Evolutionary conservation across 495 filamentous ascomycete genomes (phyloP).

Genomic region (Aspergillus ostianus): DNA sequence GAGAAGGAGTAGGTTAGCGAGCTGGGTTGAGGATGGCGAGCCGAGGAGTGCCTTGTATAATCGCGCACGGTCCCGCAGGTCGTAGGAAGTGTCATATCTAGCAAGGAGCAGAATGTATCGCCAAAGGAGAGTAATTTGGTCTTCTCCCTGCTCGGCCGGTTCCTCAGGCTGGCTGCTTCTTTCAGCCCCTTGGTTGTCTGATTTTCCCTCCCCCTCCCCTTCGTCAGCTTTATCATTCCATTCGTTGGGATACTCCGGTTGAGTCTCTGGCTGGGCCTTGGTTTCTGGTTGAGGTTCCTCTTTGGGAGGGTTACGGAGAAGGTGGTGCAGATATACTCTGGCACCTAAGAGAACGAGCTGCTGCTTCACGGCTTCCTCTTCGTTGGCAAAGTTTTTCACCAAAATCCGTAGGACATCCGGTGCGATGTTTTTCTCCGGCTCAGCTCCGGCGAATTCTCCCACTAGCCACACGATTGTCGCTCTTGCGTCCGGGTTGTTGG

Average conservation of each 20-base stretch:
- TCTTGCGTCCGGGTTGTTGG: constrained; percentile 78
- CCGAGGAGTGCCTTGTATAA: constrained; percentile 82
- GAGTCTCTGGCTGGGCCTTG: constrained; percentile 16
- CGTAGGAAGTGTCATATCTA: constrained; percentile 91
- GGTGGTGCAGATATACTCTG: constrained; percentile 88
- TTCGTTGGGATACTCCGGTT: constrained; percentile 30
- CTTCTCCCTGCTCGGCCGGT: constrained; percentile 33
- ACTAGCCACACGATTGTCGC: constrained; percentile 97
- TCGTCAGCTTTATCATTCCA: constrained; percentile 40
- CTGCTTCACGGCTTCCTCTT: constrained; percentile 80
- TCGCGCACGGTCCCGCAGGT: constrained; percentile 85
- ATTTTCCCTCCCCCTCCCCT: constrained; percentile 33
- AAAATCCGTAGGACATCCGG: constrained; percentile 91
- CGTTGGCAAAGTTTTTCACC: constrained; percentile 76
- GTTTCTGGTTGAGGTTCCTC: constrained; percentile 21
- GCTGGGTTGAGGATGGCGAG: constrained; percentile 70
- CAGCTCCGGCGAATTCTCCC: constrained; percentile 81
- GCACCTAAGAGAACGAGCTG: constrained; percentile 91
- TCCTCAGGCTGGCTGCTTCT: not conserved
- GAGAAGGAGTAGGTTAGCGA: constrained; percentile 84
- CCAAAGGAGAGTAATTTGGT: constrained; percentile 74
- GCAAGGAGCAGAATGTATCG: constrained; percentile 79
- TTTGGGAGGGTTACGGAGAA: constrained; percentile 56
- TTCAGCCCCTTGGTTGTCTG: constrained; percentile 14
- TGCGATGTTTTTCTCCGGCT: constrained; percentile 81